These are phyloP conservation scores for Setaria viridis DNA, from an alignment of 202 grass and related monocot genomes.

Conservation along the genomic window DNA sequence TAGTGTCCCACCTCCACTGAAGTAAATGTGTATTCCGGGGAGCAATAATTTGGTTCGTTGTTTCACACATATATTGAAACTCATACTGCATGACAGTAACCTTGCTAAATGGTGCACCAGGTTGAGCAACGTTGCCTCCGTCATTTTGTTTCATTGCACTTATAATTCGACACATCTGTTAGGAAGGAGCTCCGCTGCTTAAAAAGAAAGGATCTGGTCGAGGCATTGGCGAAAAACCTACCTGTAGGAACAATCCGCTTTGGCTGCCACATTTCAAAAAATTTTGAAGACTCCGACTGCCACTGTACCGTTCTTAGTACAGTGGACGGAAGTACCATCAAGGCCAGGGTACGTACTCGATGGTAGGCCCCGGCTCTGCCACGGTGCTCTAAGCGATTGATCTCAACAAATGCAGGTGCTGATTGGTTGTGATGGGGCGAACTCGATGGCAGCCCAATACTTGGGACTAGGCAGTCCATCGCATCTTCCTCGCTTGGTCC, in stretches of 20 bases:
- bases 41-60: too few species aligned
- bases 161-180: too few species aligned
- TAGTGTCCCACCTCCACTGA: too few species aligned
- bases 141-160: too few species aligned
- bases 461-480: slow-evolving; percentile 4
- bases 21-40: too few species aligned
- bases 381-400: background rate
- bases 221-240: slow-evolving; percentile 43
- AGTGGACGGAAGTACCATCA: slow-evolving; percentile 47
- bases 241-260: slow-evolving; percentile 48
- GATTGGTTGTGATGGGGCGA: slow-evolving; percentile 56
- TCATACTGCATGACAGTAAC: too few species aligned
- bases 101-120: too few species aligned
- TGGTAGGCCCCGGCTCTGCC: too few species aligned
- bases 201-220: slow-evolving; percentile 58
- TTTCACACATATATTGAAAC: too few species aligned
- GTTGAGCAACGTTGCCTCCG: too few species aligned
- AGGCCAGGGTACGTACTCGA: slow-evolving; percentile 39
- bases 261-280: slow-evolving; percentile 33
- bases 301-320: slow-evolving; percentile 36
- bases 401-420: slow-evolving; percentile 31
- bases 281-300: slow-evolving; percentile 33
- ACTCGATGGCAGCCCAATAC: slow-evolving; percentile 49
- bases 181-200: slow-evolving; percentile 54
- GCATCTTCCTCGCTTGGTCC: background rate